Conservation (phyloP, 1,139 yeast species). For the Kodamaea ohmeri region DNA sequence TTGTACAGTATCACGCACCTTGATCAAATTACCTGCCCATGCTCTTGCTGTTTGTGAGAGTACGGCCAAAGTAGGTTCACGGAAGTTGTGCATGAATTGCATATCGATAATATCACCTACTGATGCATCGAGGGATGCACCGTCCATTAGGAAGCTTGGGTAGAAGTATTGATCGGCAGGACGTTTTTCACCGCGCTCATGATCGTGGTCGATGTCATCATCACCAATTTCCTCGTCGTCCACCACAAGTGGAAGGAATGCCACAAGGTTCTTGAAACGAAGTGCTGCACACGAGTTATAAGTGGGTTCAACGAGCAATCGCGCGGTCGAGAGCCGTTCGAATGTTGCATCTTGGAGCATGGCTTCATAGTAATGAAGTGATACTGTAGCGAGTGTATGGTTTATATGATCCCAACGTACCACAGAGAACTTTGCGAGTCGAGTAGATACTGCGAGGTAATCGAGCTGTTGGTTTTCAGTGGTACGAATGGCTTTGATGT, state of each 20-base stretch:
- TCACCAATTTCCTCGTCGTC: constrained; percentile 46
- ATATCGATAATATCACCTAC: constrained; percentile 63
- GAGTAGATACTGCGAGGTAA: constrained; percentile 65
- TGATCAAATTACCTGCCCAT: constrained; percentile 74
- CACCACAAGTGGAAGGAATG: constrained; percentile 64
- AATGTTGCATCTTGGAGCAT: constrained; percentile 53
- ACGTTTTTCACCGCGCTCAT: constrained; percentile 13
- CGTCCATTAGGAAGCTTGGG: constrained; percentile 56
- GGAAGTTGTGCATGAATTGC: constrained; percentile 65
- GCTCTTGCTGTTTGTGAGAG: constrained; percentile 61
- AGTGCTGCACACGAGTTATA: constrained; percentile 59
- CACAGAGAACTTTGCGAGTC: constrained; percentile 73
- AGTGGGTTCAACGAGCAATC: constrained; percentile 63
- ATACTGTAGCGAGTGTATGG: constrained; percentile 60
- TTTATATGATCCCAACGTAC: constrained; percentile 63
- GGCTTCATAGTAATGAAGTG: constrained; percentile 85
- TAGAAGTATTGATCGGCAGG: constrained; percentile 28
- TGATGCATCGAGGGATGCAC: constrained; percentile 53
- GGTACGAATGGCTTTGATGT: constrained; percentile 53
- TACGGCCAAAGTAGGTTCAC: constrained; percentile 79
- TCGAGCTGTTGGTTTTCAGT: constrained; percentile 51
- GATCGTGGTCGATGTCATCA: constrained; percentile 31
- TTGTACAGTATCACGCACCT: constrained; percentile 60
- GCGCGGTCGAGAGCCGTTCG: constrained; percentile 45
- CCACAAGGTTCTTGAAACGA: constrained; percentile 67